phyloP scores from a whole-genome alignment of 2,329 filamentous ascomycete species.

The Cercospora canescens region DNA sequence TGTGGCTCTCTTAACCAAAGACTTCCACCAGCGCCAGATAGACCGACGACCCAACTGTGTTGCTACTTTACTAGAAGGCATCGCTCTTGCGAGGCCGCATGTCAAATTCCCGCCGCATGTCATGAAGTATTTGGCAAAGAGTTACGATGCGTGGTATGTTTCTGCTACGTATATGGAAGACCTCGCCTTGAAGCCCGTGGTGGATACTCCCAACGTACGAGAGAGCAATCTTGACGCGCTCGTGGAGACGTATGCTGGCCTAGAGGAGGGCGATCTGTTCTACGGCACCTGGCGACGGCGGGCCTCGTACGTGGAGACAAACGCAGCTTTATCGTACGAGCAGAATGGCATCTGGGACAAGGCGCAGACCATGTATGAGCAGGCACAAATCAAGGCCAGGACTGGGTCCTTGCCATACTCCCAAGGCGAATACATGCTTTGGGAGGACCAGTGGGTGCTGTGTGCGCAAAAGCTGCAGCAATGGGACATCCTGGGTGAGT shows the following conservation, averaged over 20 bases:
- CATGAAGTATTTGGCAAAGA: conserved; percentile 90
- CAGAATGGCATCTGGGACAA: conserved; percentile 99
- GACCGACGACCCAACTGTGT: conserved; percentile 96
- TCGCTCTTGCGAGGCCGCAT: conserved; percentile 77
- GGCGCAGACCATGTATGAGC: conserved; percentile 94
- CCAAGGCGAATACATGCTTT: conserved; percentile 95
- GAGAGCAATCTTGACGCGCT: conserved; percentile 96
- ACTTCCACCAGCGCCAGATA: conserved; percentile 91
- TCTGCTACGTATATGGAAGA: conserved; percentile 88
- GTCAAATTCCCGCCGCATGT: conserved; percentile 95
- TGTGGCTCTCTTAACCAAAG: conserved; percentile 87
- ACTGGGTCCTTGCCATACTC: conserved; percentile 96
- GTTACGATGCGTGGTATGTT: conserved; percentile 97
- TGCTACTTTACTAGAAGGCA: conserved; percentile 85
- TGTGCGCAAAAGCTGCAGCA: conserved; percentile 98
- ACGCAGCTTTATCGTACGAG: conserved; percentile 94
- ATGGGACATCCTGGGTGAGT: conserved; percentile 97
- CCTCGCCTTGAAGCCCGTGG: conserved; percentile 76
- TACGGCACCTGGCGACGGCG: conserved; percentile 95
- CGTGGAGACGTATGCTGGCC: conserved; percentile 84
- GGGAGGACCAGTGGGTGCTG: conserved; percentile 98
- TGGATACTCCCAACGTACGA: conserved; percentile 79
- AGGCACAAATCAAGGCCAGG: conserved; percentile 93
- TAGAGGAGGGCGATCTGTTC: conserved; percentile 96
- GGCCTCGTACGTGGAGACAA: conserved; percentile 96